These are phyloP conservation scores for Chlorella variabilis DNA, from an alignment of 163 green algal genomes.

Conservation along the genomic window DNA sequence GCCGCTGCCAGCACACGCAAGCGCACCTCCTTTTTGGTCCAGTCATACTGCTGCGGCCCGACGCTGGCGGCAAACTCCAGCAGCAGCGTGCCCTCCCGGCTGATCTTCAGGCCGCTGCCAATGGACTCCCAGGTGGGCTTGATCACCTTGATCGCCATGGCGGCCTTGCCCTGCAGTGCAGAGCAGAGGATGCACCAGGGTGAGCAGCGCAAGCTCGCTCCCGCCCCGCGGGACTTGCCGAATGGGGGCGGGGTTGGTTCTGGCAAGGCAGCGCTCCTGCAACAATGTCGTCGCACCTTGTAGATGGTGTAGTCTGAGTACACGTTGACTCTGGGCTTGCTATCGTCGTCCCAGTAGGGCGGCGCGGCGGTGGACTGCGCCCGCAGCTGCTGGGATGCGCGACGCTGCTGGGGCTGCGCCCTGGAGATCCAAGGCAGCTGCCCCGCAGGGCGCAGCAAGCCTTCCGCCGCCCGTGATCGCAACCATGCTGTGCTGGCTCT, in stretches of 20 bases:
- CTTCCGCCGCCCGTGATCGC: not conserved
- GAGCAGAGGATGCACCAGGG: not conserved
- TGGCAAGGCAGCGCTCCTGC: not conserved
- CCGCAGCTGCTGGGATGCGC: not conserved
- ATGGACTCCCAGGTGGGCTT: constrained; percentile 45
- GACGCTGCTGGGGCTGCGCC: not conserved
- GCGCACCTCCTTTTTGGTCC: constrained; percentile 47
- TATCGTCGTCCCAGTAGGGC: constrained; percentile 19
- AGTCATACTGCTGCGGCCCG: constrained; percentile 48
- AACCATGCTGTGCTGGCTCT: not conserved
- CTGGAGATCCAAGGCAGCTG: not conserved
- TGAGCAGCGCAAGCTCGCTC: not conserved
- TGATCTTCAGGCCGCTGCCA: constrained; percentile 36
- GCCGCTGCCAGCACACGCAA: not conserved
- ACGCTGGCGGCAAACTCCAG: constrained; percentile 53
- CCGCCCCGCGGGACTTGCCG: not conserved
- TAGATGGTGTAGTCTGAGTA: constrained; percentile 47
- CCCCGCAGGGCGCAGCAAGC: not conserved
- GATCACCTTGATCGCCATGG: constrained; percentile 51
- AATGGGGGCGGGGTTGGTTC: too few relatives aligned
- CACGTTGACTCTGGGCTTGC: not conserved
- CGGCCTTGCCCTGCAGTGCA: constrained; percentile 36
- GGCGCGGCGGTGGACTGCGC: not conserved
- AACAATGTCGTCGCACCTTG: constrained; percentile 4
- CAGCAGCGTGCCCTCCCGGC: constrained; percentile 46